Base-by-base conservation (phyloP, 2,329 filamentous ascomycete species). In the Penicillium italicum region DNA sequence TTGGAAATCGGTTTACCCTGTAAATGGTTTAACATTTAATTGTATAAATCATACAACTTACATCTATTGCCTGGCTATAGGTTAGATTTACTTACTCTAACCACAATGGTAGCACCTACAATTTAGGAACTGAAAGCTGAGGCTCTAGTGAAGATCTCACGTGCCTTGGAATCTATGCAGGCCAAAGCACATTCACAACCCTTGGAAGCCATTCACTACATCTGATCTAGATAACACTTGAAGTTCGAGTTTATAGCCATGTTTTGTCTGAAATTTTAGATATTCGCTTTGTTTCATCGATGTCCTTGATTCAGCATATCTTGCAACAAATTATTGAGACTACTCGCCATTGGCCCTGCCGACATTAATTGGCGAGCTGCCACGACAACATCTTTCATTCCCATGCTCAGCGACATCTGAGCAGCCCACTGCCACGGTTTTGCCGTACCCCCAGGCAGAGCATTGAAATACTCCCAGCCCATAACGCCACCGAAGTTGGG, bases 391-490 rank as follows among this genome's bases (percentile, higher is more conserved):
- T 69, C 69, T 50, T 69, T 76, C 73, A 78, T 74, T 0, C 72
- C 72, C 72, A 78, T 73, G 48, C 68, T 75, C 50, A 78, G 53
- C 0, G 85, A 85, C 79, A 94, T 86, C 54, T 81, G 80, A 44
- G 79, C 80, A 0, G 89, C 89, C 91, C 91, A 96, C 62, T 89
- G 80, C 87, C 88, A 93, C 0, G 90, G 89, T 53, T 79, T 75
- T 12, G 77, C 76, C 2, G 69, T 69, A 24, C 83, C 86, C 1
- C 86, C 87, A 0, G 89, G 88, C 55, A 85, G 71, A 53, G 87
- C 84, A 76, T 96, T 95, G 76, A 93, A 96, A 71, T 94, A 96
- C 76, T 97, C 92, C 92, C 92, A 97, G 2, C 91, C 91, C 86
- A 94, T 94, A 7, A 97, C 85, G 0, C 92, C 92, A 0, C 91